Evolutionary conservation across 2,329 filamentous ascomycete genomes (phyloP), one percentile per base, ranked within the genome.

Genomic region (Monosporascus sp.): DNA sequence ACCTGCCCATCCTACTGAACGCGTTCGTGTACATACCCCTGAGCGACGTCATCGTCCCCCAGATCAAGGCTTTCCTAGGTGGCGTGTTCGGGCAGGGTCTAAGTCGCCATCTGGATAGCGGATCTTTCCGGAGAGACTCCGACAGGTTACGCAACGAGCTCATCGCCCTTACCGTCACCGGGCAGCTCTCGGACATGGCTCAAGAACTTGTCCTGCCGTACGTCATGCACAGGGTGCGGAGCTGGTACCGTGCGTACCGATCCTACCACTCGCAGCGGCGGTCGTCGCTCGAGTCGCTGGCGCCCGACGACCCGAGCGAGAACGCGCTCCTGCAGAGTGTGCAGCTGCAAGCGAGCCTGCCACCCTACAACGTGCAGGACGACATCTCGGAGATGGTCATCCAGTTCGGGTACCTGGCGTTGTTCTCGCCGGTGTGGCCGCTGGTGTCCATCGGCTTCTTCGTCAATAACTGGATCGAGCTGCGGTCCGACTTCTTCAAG

Each of bases 1-100:
- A 91, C 65, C 76, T 91, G 1, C 87, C 87, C 1, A 87, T 89
- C 46, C 79, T 91, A 57, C 74, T 92, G 7, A 91, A 87, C 0
- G 88, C 88, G 0, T 92, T 91, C 62, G 80, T 92, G 50, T 92
- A 92, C 64, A 85, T 92, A 2, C 88, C 88, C 0, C 89, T 90
- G 57, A 87, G 86, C 27, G 78, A 78, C 45, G 68, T 81, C 19
- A 80, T 91, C 2, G 81, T 90, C 0, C 87, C 88, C 0, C 81
- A 84, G 60, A 76, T 91, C 0, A 82, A 89, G 58, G 61, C 82
- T 22, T 78, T 87, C 57, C 74, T 79, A 3, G 67, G 81, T 19
- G 77, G 75, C 2, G 77, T 86, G 3, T 73, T 78, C 24, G 83
- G 65, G 3, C 59, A 66, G 41, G 19, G 19, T 11, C 41, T 44